These are phyloP conservation scores for Phytophthora europaea DNA, from an alignment of 352 stramenopile species.

Conservation along the genomic window DNA sequence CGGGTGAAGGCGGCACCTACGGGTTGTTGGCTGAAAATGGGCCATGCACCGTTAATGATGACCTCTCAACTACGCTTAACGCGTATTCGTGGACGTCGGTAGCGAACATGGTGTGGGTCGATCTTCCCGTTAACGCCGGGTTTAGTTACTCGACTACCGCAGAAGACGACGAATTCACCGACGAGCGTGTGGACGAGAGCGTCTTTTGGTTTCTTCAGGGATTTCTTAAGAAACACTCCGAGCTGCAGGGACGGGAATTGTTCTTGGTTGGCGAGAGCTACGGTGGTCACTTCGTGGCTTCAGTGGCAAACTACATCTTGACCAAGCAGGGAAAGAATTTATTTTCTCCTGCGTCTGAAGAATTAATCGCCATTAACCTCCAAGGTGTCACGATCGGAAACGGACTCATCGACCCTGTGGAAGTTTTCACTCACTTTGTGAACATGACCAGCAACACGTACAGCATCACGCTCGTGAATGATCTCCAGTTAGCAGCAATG, in stretches of 20 bases:
- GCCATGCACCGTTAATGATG: conserved; percentile 53
- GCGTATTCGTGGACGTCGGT: conserved; percentile 55
- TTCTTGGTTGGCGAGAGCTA: conserved; percentile 73
- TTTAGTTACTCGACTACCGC: conserved; percentile 46
- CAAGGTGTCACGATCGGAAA: conserved; percentile 60
- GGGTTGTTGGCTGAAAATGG: conserved; percentile 68
- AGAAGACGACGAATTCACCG: conserved; percentile 44
- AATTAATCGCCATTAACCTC: conserved; percentile 45
- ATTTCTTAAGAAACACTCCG: conserved; percentile 56
- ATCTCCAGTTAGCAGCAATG: conserved; percentile 35
- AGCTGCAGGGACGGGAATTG: conserved; percentile 52
- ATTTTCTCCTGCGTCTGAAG: background rate
- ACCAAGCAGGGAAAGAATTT: conserved; percentile 28
- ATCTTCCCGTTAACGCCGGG: conserved; percentile 52
- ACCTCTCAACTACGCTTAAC: conserved; percentile 51
- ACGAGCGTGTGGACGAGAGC: conserved; percentile 55
- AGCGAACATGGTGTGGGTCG: conserved; percentile 67
- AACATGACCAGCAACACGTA: conserved; percentile 65
- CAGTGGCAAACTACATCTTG: conserved; percentile 53
- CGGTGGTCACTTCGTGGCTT: conserved; percentile 65
- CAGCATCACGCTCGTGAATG: conserved; percentile 48
- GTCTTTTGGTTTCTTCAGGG: conserved; percentile 69
- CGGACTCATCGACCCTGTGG: conserved; percentile 29
- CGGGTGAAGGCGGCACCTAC: conserved; percentile 45
- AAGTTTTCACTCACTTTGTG: conserved; percentile 29